Evolutionary conservation across 192 early-diverging fungal genomes (phyloP).

Genomic region (Obelidium mucronatum): DNA sequence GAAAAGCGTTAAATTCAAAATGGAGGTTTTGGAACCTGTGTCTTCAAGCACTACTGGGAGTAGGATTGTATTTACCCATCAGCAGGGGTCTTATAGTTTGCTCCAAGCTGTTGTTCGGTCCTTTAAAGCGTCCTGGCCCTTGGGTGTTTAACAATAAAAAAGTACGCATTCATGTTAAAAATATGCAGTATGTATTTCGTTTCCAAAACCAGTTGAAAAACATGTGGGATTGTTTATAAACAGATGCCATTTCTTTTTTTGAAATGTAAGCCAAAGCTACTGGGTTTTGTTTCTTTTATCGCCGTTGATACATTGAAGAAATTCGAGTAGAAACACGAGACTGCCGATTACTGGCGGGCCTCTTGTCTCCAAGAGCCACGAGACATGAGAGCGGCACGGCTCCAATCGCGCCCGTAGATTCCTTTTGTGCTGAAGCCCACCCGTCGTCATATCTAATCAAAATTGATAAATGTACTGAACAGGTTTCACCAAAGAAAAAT

Average conservation of each 20-base stretch:
- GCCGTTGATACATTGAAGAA: background rate
- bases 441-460: slow-evolving; percentile 31
- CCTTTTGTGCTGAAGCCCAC: slow-evolving; percentile 45
- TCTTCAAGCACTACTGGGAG: background rate
- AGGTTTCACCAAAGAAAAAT: too few relatives aligned
- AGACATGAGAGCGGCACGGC: slow-evolving; percentile 45
- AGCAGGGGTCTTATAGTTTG: slow-evolving; percentile 43
- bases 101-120: background rate
- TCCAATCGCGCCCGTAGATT: slow-evolving; percentile 39
- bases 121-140: slow-evolving; percentile 16
- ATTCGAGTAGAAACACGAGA: background rate
- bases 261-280: background rate
- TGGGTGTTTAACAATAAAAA: background rate
- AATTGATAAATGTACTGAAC: too few relatives aligned
- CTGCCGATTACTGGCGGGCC: too few relatives aligned
- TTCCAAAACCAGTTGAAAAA: background rate
- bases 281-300: background rate
- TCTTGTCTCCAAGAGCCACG: slow-evolving; percentile 14
- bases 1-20: slow-evolving; percentile 52
- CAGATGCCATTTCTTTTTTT: too few relatives aligned
- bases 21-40: slow-evolving; percentile 45
- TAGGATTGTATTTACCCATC: slow-evolving; percentile 48
- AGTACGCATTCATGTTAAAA: too few relatives aligned
- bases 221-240: too few relatives aligned
- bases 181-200: background rate